Evolutionary conservation across 1,284 basidiomycete genomes (phyloP), one percentile per base, ranked within the genome.

Genomic region (Cryptococcus neoformans): DNA sequence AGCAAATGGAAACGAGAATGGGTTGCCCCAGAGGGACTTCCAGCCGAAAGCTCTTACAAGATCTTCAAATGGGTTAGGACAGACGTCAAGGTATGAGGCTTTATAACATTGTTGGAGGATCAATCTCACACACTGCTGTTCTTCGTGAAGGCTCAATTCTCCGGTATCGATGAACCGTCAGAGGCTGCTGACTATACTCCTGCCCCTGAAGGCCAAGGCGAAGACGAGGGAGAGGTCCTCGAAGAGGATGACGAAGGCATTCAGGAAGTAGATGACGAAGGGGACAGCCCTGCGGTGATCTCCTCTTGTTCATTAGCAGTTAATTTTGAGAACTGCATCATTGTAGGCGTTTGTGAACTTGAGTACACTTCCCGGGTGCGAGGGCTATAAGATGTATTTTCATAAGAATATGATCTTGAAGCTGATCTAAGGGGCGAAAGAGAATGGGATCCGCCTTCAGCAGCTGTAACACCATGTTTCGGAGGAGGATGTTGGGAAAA

Each of bases 1-100:
- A 67, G 70, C 55, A 68, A 64, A 49, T 72, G 68, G 68, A 64
- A 65, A 28, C 63, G 62, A 44, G 65, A 65, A 61, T 72, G 69
- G 69, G 57, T 62, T 5, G 50, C 64, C 5, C 69, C 69, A 9
- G 57, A 58, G n/a, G 66, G 68, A 4, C 50, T 69, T 11, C 65
- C 67, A 35, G 65, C 68, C 11, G 69, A 67, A 17, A 67, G 62
- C 59, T 66, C 63, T 10, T 72, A 65, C 57, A 69, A 67, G 54
- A 62, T 64, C 7, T 50, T 50, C 39, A 50, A 50, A 40, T 50
- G 49, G 49, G 39, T 50, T 16, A 39, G 28, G 49, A 50, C 36
- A 16, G 49, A 50, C 17, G 49, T 50, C 37, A 50, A 50, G 49
- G 49, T 50, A 17, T 8, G 46, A 17, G 11, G 10, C 17, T n/a